Base-by-base conservation (phyloP, 768 basidiomycete genomes). In the Dentipellis fragilis region DNA sequence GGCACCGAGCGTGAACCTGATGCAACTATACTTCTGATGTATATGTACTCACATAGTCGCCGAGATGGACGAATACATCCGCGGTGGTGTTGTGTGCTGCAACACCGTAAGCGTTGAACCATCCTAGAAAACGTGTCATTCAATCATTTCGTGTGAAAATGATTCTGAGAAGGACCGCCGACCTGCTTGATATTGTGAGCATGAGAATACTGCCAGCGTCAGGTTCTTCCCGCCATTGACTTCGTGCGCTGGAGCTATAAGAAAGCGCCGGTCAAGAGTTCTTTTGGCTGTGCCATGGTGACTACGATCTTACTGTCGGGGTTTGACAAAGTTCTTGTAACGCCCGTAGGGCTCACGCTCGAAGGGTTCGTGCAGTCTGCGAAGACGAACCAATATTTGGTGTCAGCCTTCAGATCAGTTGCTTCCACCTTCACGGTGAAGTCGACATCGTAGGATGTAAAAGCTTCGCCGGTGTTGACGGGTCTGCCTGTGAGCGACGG, bases 361-460 rank as follows among this genome's bases (percentile, higher is more conserved):
- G 62, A 55, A 10, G 71, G 66, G 53, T 79, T 75, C 5, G 76
- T 76, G 57, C 80, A 83, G 61, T 82, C 80, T 4, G 72, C 68
- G 56, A 81, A 83, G 46, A 74, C 72, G 66, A 73, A 83, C 63
- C 73, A 80, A 61, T 81, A 84, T 52, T 72, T 71, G 0, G 76
- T 78, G 59, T 80, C 80, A 0, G 81, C 71, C 42, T 70, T 60
- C 51, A 84, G 64, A 2, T 71, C 71, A 0, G 67, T 73, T 1
- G 80, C 80, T 59, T 83, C 81, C 16, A 83, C 76, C 64, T 83
- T 83, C 59, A 80, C 71, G 0, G 81, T 81, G 64, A 73, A 81
- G 62, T 81, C 80, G 39, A 83, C 77, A 54, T 84, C 81, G 53
- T 77, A 76, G 54, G 62, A 74, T 0, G 80, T 80, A 65, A 79